Evolutionary conservation across 140 eudicot genomes (phyloP).

Genomic region (Oenanthe javanica): DNA sequence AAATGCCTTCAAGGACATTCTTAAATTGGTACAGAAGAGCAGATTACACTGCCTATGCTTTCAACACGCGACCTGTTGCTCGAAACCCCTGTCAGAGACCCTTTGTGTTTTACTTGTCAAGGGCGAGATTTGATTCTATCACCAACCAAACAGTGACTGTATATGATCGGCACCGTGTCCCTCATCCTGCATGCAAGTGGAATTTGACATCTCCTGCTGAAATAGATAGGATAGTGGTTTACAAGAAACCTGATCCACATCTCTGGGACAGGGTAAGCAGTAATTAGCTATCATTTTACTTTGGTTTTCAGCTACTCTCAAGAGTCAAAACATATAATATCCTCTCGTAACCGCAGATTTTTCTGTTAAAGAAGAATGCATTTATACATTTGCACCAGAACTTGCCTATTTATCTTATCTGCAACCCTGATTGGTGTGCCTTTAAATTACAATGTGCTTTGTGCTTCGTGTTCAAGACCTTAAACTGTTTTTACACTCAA

Average conservation of each 20-base stretch:
- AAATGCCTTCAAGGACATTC: slow-evolving; percentile 98
- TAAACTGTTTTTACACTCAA: neutral
- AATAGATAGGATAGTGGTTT: slow-evolving; percentile 56
- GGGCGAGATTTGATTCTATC: slow-evolving; percentile 37
- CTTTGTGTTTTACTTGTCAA: slow-evolving; percentile 66
- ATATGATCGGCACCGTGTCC: slow-evolving; percentile 54
- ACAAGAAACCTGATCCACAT: slow-evolving; percentile 73
- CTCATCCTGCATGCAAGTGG: slow-evolving; percentile 85
- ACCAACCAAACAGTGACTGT: slow-evolving; percentile 47
- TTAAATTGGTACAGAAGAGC: slow-evolving; percentile 96
- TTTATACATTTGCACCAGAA: neutral
- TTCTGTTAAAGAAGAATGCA: neutral
- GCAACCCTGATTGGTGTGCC: neutral
- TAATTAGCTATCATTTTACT: neutral
- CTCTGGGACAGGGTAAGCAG: slow-evolving; percentile 83
- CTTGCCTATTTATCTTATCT: neutral
- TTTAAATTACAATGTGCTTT: neutral
- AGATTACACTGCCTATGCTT: slow-evolving; percentile 94
- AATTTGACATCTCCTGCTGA: slow-evolving; percentile 59
- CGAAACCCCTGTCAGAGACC: slow-evolving; percentile 93
- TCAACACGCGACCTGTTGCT: slow-evolving; percentile 87
- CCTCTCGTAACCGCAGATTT: neutral
- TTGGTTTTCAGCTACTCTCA: neutral
- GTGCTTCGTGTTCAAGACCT: neutral
- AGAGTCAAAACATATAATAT: neutral